Percentiles rank a stretch among this genome's conserved stretches.
phyloP scores from a whole-genome alignment of 257 asterid genomes.

The Solanum pimpinellifolium region DNA sequence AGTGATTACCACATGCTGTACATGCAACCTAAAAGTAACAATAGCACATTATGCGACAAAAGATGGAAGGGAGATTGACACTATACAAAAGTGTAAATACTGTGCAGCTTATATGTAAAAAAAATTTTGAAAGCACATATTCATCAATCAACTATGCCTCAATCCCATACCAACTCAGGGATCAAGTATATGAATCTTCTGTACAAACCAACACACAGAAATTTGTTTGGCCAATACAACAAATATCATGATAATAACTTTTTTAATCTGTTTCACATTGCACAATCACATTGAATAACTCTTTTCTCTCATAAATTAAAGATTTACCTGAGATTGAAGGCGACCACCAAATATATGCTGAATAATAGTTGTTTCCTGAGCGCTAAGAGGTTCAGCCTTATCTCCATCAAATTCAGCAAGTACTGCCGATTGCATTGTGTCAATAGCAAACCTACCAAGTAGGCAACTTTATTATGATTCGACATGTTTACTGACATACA shows the following conservation, averaged over 20 bases:
- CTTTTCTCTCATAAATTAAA: background rate
- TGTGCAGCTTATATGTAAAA: background rate
- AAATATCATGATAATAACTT: background rate
- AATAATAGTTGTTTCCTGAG: conserved; percentile 83
- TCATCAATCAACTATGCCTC: background rate
- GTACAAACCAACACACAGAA: background rate
- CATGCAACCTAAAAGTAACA: conserved; percentile 60
- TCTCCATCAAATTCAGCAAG: conserved; percentile 95
- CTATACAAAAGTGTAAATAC: background rate
- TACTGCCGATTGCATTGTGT: conserved; percentile 87
- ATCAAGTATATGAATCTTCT: background rate
- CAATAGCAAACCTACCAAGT: conserved; percentile 76
- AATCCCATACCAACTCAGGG: background rate
- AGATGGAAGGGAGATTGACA: background rate
- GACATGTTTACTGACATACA: background rate
- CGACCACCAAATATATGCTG: conserved; percentile 96
- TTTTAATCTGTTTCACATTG: background rate
- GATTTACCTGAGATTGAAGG: conserved; percentile 84
- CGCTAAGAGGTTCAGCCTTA: conserved; percentile 56
- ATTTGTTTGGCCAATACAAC: background rate
- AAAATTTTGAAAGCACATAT: background rate
- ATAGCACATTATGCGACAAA: background rate
- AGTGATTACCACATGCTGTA: conserved; percentile 60
- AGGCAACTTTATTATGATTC: conserved; percentile 2
- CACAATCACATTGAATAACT: background rate